Evolutionary conservation across 169 alveolate genomes (phyloP).

Genomic region (Condylostoma magnum): DNA sequence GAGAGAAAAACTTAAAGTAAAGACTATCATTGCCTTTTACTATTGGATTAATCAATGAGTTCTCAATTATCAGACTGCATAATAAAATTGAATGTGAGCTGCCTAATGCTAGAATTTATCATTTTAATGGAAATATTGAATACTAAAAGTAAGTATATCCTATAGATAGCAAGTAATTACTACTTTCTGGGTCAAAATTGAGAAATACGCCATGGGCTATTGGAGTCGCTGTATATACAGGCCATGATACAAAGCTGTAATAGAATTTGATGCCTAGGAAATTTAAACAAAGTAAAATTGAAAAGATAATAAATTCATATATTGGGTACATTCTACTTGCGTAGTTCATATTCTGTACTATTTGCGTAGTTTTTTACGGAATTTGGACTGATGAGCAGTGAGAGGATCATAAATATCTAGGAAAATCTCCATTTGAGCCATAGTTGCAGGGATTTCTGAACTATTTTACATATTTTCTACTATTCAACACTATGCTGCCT

Average conservation of each 20-base stretch:
- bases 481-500: slow-evolving; percentile 55
- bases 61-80: neutral
- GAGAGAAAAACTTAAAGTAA: slow-evolving; percentile 20
- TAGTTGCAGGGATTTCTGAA: neutral
- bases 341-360: slow-evolving; percentile 15
- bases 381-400: neutral
- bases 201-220: slow-evolving; percentile 63
- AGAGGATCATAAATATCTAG: neutral
- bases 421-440: neutral
- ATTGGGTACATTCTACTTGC: slow-evolving; percentile 27
- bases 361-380: neutral
- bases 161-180: slow-evolving; percentile 32
- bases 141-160: neutral
- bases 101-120: slow-evolving; percentile 3
- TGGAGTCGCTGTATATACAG: slow-evolving; percentile 74
- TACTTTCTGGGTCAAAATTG: slow-evolving; percentile 67
- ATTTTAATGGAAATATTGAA: neutral
- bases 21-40: neutral
- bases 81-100: slow-evolving; percentile 4
- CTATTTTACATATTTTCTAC: slow-evolving; percentile 47
- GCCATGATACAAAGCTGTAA: slow-evolving; percentile 74
- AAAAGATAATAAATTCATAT: slow-evolving; percentile 46
- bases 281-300: slow-evolving; percentile 50
- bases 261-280: slow-evolving; percentile 51
- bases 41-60: neutral